phyloP scores from a whole-genome alignment of 2,329 filamentous ascomycete genomes.

The Colletotrichum ledebouriae region DNA sequence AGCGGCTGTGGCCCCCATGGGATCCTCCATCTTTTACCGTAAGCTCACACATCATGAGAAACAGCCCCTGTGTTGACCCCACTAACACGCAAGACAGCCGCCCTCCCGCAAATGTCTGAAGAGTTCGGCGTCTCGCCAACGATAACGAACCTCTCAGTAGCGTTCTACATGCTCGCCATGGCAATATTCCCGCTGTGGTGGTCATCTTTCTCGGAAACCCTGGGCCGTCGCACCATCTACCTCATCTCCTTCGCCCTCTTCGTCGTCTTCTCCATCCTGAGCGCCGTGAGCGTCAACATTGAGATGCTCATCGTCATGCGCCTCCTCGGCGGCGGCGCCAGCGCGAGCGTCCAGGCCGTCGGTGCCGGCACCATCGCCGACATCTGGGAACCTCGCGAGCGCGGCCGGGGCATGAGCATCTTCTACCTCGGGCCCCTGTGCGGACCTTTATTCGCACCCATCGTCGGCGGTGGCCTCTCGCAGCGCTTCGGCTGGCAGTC shows the following conservation, averaged over 20 bases:
- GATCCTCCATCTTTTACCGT: constrained; percentile 88
- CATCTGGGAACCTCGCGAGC: constrained; percentile 79
- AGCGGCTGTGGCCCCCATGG: constrained; percentile 83
- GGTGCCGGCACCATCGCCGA: constrained; percentile 88
- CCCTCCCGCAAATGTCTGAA: constrained; percentile 72
- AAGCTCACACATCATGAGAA: constrained; percentile 51
- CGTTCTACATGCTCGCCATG: constrained; percentile 87
- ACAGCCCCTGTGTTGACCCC: background rate
- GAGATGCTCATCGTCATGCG: constrained; percentile 84
- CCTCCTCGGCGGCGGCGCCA: constrained; percentile 79
- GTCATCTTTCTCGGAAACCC: constrained; percentile 82
- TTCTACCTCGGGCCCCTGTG: constrained; percentile 86
- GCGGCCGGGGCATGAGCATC: constrained; percentile 83
- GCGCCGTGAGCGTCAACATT: constrained; percentile 77
- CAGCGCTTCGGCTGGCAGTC: constrained; percentile 79
- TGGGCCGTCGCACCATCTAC: constrained; percentile 84
- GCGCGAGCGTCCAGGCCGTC: constrained; percentile 85
- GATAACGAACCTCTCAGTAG: constrained; percentile 80
- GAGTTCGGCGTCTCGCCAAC: constrained; percentile 75
- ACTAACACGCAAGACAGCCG: constrained; percentile 63
- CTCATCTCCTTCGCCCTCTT: constrained; percentile 80
- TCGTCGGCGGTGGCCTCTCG: constrained; percentile 81
- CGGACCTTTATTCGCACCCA: constrained; percentile 78
- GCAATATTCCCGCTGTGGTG: constrained; percentile 89
- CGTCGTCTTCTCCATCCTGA: constrained; percentile 76